phyloP scores from a whole-genome alignment of 768 basidiomycete genomes.

The Dendrothele bispora region DNA sequence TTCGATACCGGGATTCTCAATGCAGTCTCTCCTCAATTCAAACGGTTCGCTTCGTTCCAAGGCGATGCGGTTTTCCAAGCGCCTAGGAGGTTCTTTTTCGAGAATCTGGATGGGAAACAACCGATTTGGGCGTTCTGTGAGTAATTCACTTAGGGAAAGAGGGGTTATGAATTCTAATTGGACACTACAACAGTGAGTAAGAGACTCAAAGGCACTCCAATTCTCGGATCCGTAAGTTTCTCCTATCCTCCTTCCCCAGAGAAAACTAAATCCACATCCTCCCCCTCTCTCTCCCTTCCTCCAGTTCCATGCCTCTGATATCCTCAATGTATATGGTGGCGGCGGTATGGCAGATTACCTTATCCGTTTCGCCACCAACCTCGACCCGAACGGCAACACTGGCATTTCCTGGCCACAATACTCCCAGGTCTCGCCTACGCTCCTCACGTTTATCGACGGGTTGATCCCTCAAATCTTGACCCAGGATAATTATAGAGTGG shows the following conservation, averaged over 20 bases:
- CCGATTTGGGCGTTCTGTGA: conserved; percentile 39
- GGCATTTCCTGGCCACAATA: conserved; percentile 29
- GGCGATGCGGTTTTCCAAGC: conserved; percentile 39
- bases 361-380: conserved; percentile 19
- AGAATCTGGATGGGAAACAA: conserved; percentile 27
- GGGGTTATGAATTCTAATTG: background rate
- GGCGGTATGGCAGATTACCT: conserved; percentile 28
- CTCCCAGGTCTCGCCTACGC: conserved; percentile 15
- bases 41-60: conserved; percentile 33
- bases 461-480: conserved; percentile 14
- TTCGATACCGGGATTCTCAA: conserved; percentile 33
- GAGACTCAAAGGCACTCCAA: conserved; percentile 21
- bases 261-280: conserved; percentile 4
- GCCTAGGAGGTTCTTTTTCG: conserved; percentile 34
- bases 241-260: background rate
- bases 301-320: conserved; percentile 23
- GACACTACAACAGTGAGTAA: conserved; percentile 21
- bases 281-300: no score
- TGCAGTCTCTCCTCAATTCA: conserved; percentile 31
- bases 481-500: conserved; percentile 30
- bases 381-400: conserved; percentile 10
- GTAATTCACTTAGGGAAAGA: conserved; percentile 8
- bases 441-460: conserved; percentile 23
- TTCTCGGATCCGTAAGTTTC: conserved; percentile 26
- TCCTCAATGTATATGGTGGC: conserved; percentile 19